Evolutionary conservation across 1,284 basidiomycete genomes (phyloP).

Genomic region (Trichosporon ovoides): DNA sequence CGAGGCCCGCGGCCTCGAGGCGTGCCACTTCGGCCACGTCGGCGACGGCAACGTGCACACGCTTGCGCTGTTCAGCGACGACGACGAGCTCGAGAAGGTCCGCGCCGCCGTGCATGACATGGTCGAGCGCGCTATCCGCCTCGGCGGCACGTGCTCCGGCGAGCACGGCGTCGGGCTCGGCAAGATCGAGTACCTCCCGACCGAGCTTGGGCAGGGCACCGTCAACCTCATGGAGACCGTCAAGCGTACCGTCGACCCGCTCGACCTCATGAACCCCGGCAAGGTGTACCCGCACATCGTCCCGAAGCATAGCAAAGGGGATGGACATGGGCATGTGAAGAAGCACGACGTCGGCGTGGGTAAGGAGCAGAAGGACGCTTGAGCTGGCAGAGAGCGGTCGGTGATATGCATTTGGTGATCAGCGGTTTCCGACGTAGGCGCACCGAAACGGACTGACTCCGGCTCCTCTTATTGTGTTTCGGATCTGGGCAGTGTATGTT

Average conservation of each 20-base stretch:
- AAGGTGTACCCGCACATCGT: slow-evolving; percentile 54
- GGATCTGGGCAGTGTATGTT: no score
- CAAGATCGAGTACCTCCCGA: slow-evolving; percentile 59
- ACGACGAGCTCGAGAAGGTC: slow-evolving; percentile 44
- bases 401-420: no score
- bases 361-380: no score
- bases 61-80: slow-evolving; percentile 33
- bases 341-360: neutral
- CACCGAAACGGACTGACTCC: no score
- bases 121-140: slow-evolving; percentile 50
- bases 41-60: slow-evolving; percentile 65
- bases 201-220: slow-evolving; percentile 71
- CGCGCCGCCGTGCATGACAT: slow-evolving; percentile 51
- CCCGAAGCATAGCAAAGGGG: slow-evolving; percentile 15
- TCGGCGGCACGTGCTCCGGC: slow-evolving; percentile 56
- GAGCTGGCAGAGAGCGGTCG: no score
- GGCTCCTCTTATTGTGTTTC: no score
- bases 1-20: slow-evolving; percentile 56
- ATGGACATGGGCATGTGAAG: neutral
- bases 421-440: no score
- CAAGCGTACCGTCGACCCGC: slow-evolving; percentile 65
- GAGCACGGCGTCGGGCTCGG: slow-evolving; percentile 82
- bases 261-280: slow-evolving; percentile 72
- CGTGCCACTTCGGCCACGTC: slow-evolving; percentile 59
- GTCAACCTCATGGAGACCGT: slow-evolving; percentile 73